Evolutionary conservation across 1,139 yeast species (phyloP), one percentile per base, ranked within the genome.

Genomic region (Arxiozyma slooffiae): DNA sequence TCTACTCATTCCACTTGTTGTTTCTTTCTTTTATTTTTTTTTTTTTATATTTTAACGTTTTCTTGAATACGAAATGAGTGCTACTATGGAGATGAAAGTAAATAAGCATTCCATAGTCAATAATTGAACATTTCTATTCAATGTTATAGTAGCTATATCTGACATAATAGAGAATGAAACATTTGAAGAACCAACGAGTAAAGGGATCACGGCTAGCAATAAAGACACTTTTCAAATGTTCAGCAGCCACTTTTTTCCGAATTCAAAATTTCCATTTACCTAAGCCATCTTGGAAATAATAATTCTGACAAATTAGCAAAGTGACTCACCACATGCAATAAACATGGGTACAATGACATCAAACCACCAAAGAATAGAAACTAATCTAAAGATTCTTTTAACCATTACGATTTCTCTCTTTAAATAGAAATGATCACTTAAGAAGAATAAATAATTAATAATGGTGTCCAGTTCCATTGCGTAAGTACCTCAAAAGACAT

Each of bases 381-480:
- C 62, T 3, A 77, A 75, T 3, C 41, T 26, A 47, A 52, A 44
- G n/a, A 53, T 26, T 17, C 51, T 38, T 37, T 44, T 42, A 6
- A 53, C 48, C n/a, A 39, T 30, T 4, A 7, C 38, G 34, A 42
- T 42, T 23, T n/a, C 46, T 9, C 36, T 44, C 21, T 18, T 37
- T 16, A 38, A 20, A 14, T 38, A 44, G 23, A 34, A n/a, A 23
- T 20, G 34, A 14, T 50, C n/a, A 3, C 78, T 62, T 48, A 67
- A 66, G 44, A 69, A 68, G 21, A 79, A 67, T 67, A 77, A 75
- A 41, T 55, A 63, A 61, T 80, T 82, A 47, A 83, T 73, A 53
- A 87, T 67, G 1, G 95, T 80, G 20, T 79, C 75, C 53, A 74
- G 73, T 0, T 88, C 95, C 96, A 88, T 88, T 16, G 87, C 82